phyloP scores from a whole-genome alignment of 257 asterid species.

The Solanum bulbocastanum region DNA sequence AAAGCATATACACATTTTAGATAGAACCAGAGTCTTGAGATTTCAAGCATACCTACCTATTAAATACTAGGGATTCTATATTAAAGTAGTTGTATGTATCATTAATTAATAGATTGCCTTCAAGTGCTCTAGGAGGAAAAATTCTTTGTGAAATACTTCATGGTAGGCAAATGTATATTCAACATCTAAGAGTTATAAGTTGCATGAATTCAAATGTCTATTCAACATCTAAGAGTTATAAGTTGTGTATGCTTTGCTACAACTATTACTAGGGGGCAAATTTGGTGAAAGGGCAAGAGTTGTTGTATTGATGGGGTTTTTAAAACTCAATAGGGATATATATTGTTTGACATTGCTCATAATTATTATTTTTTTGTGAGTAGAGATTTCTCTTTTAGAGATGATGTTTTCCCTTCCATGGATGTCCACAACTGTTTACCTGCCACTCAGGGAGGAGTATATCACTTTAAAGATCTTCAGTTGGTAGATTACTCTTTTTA shows the following conservation, averaged over 20 bases:
- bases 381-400: neutral
- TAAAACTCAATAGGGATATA: neutral
- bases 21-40: too few relatives aligned
- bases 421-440: neutral
- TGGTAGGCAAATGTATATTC: neutral
- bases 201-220: neutral
- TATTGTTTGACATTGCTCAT: neutral
- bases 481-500: neutral
- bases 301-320: neutral
- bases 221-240: neutral
- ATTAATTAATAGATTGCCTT: too few relatives aligned
- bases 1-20: too few relatives aligned
- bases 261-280: neutral
- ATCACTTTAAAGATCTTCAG: neutral
- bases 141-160: neutral
- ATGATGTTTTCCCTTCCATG: neutral
- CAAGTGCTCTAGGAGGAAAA: neutral
- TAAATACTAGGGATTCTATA: neutral
- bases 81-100: neutral
- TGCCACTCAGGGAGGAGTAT: neutral
- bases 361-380: neutral
- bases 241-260: neutral
- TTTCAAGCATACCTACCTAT: neutral
- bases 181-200: neutral
- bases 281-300: neutral